Base-by-base conservation (phyloP, 2,329 filamentous ascomycete genomes). In the Trichoderma koningiopsis region DNA sequence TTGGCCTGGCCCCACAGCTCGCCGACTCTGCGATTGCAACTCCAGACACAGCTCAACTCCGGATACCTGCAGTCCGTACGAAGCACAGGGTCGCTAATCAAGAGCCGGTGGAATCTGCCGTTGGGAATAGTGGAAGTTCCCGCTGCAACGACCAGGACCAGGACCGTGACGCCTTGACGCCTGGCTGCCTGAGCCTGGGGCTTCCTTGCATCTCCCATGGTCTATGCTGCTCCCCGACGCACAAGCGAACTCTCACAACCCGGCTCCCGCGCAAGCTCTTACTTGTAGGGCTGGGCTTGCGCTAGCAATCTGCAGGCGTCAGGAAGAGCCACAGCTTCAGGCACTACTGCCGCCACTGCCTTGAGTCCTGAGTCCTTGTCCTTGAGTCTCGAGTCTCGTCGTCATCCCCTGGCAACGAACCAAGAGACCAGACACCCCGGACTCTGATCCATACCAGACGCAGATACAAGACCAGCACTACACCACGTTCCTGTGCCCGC, bases 271-370 rank as follows among this genome's bases (percentile, higher is more conserved):
- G n/a, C n/a, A 49, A 24, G 47, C 47, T 27, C 14, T 31, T 27
- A 55, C 52, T 57, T 29, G 29, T 57, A 57, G 55, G 55, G 55
- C 55, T 57, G 55, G 53, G 27, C 55, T 29, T 57, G 55, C 29
- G 29, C 27, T 29, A 57, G 33, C 27, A 57, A 29, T 22, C 55
- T 33, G 27, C 55, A 57, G 52, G 24, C 52, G 22, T 2, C 52
- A 49, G 22, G 47, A 24, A 49, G 19, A 24, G 47, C n/a, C 47
- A 49, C 47, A 13, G 47, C 47, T 49, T 49, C 47, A 49, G 43
- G 43, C 43, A 49, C 43, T 49, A 49, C 43, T 49, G n/a, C 43
- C 43, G 43, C 43, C 43, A 49, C n/a, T 47, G 37, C 37, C 19
- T 47, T 10, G 43, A 49, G 22, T 49, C 47, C 40, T 14, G 33